Evolutionary conservation across 805 yeast genomes (phyloP).

Genomic region (Nakazawaea pomicola): DNA sequence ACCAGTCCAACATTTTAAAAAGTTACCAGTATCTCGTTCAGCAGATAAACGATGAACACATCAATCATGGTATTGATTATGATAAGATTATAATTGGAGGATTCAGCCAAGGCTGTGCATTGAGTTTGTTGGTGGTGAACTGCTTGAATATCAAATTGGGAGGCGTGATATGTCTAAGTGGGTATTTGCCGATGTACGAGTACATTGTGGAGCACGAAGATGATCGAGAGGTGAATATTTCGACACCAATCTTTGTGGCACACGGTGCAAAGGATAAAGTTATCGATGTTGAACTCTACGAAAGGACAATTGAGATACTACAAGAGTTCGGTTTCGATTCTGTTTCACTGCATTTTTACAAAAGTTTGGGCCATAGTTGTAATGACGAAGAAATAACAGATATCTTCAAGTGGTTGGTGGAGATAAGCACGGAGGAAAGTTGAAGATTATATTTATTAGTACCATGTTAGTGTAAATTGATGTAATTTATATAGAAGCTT

Average conservation of each 20-base stretch:
- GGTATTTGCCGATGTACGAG: slow-evolving; percentile 12
- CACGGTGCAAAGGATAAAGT: slow-evolving; percentile 13
- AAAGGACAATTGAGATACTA: slow-evolving; percentile 7
- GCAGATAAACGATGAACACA: slow-evolving; percentile 10
- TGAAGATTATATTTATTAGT: too few relatives aligned
- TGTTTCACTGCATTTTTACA: slow-evolving; percentile 1
- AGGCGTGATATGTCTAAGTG: slow-evolving; percentile 11
- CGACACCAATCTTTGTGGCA: slow-evolving; percentile 9
- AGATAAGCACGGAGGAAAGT: slow-evolving; percentile 3
- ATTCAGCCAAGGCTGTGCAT: slow-evolving; percentile 15
- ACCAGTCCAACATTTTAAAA: slow-evolving; percentile 9
- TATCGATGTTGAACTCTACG: slow-evolving; percentile 9
- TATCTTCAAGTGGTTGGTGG: slow-evolving; percentile 13
- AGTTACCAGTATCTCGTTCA: slow-evolving; percentile 5
- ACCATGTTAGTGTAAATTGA: too few relatives aligned
- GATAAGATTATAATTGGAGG: slow-evolving; percentile 13
- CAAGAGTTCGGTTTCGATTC: slow-evolving; percentile 8
- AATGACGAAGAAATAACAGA: slow-evolving; percentile 12
- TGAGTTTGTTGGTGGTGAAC: slow-evolving; percentile 8
- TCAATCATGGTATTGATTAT: slow-evolving; percentile 4
- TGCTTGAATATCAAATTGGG: slow-evolving; percentile 10
- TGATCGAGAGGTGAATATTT: slow-evolving; percentile 3
- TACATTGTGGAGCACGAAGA: slow-evolving; percentile 6
- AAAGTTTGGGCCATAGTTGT: slow-evolving; percentile 11
- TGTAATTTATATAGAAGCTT: too few relatives aligned